phyloP scores from a whole-genome alignment of 768 basidiomycete genomes.

The Lanmaoa pseudosensibilis region DNA sequence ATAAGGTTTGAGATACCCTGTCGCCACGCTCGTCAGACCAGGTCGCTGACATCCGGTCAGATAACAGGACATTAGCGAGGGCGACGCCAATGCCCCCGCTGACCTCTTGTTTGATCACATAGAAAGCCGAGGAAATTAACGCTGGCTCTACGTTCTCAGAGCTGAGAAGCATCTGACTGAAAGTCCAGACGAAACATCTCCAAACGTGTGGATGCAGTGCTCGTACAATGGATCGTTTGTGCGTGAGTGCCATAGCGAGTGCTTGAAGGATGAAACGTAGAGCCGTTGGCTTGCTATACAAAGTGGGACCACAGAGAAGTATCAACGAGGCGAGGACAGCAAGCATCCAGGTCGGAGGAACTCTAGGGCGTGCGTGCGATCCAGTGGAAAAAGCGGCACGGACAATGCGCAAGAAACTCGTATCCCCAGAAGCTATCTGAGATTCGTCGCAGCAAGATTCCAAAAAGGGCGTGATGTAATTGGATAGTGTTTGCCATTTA shows the following conservation, averaged over 20 bases:
- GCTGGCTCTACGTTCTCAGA: conserved; percentile 23
- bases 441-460: conserved; percentile 16
- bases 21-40: conserved; percentile 14
- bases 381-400: conserved; percentile 28
- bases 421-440: not conserved
- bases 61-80: conserved; percentile 43
- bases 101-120: conserved; percentile 48
- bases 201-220: conserved; percentile 47
- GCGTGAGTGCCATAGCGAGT: conserved; percentile 34
- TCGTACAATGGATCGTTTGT: conserved; percentile 37
- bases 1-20: conserved; percentile 37
- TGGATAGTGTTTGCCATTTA: conserved; percentile 27
- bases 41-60: not conserved
- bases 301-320: conserved; percentile 42
- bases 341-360: conserved; percentile 46
- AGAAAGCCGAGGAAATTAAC: conserved; percentile 38
- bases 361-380: conserved; percentile 16
- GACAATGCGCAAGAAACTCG: conserved; percentile 30
- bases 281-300: conserved; percentile 42
- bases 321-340: conserved; percentile 47
- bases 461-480: conserved; percentile 28
- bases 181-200: conserved; percentile 59
- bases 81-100: conserved; percentile 43
- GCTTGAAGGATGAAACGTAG: conserved; percentile 40
- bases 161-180: conserved; percentile 38